Percentiles rank a stretch among this genome's conserved stretches.
phyloP scores from a whole-genome alignment of 345 rosid species.

The Rhodomyrtus tomentosa region DNA sequence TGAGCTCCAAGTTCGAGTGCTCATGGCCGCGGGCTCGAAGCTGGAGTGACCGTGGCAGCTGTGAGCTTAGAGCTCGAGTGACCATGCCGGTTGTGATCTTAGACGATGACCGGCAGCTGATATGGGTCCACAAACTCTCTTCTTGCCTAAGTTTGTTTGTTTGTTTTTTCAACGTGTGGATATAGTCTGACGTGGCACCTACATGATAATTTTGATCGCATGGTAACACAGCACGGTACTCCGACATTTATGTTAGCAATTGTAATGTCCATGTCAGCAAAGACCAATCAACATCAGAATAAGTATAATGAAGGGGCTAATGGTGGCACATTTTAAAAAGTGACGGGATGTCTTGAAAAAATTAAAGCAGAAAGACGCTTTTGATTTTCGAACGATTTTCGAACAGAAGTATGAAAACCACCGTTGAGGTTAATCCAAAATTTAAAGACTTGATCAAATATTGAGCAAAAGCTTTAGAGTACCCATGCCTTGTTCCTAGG shows the following conservation, averaged over 20 bases:
- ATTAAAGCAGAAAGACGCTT: fast-evolving
- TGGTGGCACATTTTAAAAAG: not conserved
- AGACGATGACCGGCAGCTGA: not conserved
- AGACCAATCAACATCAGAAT: not conserved
- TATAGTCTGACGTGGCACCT: not conserved
- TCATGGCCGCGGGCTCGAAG: not conserved
- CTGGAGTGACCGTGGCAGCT: not conserved
- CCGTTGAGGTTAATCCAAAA: not conserved
- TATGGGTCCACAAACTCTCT: not conserved
- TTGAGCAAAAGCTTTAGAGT: not conserved
- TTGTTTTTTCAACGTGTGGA: fast-evolving
- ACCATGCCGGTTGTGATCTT: not conserved
- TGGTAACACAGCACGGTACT: fast-evolving
- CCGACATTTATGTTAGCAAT: fast-evolving
- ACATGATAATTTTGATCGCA: not conserved
- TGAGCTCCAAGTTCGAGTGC: not conserved
- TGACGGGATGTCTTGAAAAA: not conserved
- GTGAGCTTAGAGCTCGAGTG: not conserved
- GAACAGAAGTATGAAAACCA: not conserved
- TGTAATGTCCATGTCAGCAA: not conserved
- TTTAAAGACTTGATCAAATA: fast-evolving
- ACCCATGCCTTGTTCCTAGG: too few species aligned
- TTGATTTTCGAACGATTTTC: not conserved
- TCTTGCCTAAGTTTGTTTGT: not conserved
- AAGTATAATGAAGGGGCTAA: not conserved